A percentile compares a stretch with the other conserved stretches of the same genome.
These are phyloP conservation scores for Paecilomyces fulvus DNA, from an alignment of 2,329 filamentous ascomycete species.

Conservation along the genomic window DNA sequence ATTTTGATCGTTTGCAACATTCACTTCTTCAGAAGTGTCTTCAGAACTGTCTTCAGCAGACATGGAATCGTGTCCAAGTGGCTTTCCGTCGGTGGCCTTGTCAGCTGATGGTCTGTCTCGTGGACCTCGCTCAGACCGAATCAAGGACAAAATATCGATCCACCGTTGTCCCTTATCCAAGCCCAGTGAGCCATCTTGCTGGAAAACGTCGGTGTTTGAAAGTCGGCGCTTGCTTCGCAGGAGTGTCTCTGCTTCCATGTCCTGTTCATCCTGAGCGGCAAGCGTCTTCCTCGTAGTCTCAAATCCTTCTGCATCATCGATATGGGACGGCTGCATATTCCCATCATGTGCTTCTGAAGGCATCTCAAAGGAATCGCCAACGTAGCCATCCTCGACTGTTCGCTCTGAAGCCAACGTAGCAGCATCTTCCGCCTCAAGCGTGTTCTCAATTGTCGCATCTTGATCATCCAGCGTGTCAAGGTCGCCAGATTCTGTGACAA, in stretches of 20 bases:
- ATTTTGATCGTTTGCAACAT: not conserved
- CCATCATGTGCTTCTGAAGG: not conserved
- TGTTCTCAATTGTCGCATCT: not conserved
- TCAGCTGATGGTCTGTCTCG: not conserved
- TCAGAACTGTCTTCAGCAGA: not conserved
- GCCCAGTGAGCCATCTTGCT: slow-evolving; percentile 13
- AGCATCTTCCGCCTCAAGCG: not conserved
- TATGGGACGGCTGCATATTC: not conserved
- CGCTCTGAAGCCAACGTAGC: not conserved
- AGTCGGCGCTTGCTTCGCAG: slow-evolving; percentile 9
- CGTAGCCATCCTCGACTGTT: not conserved
- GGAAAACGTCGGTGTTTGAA: slow-evolving; percentile 5
- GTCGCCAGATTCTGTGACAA: slow-evolving; percentile 3
- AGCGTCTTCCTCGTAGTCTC: slow-evolving; percentile 7
- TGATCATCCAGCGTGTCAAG: slow-evolving; percentile 2
- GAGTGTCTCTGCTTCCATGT: slow-evolving; percentile 17
- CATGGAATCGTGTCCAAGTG: not conserved
- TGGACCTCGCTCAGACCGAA: not conserved
- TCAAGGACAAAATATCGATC: slow-evolving; percentile 2
- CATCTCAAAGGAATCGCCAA: not conserved
- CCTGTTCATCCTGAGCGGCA: slow-evolving; percentile 15
- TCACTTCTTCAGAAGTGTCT: too few relatives aligned
- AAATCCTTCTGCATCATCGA: not conserved
- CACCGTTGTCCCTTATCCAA: slow-evolving; percentile 4
- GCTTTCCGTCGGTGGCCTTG: not conserved